A percentile compares a stretch with the other conserved stretches of the same genome.
phyloP scores from a whole-genome alignment of 2,329 filamentous ascomycete genomes.

The Cladosporium sp. region DNA sequence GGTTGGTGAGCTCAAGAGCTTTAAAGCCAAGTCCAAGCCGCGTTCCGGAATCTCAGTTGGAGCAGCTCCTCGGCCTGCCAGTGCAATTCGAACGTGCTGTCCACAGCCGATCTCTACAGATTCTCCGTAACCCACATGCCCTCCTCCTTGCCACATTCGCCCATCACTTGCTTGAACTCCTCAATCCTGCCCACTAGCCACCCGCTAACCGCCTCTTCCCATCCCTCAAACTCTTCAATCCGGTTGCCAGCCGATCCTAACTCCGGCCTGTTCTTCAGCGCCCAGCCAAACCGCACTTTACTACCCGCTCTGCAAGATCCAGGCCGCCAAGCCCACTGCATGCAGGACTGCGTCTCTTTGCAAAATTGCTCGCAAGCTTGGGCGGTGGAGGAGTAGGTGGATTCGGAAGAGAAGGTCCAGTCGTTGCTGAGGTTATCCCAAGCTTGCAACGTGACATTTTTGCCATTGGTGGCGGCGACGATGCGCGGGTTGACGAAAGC shows the following conservation, averaged over 20 bases:
- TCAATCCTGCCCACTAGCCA: slow-evolving; percentile 34
- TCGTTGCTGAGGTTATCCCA: slow-evolving; percentile 36
- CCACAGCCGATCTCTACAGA: neutral
- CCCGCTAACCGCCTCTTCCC: slow-evolving; percentile 24
- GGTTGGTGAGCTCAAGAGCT: too few species aligned
- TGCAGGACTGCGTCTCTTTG: slow-evolving; percentile 27
- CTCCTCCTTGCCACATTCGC: neutral
- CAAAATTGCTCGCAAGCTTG: slow-evolving; percentile 31
- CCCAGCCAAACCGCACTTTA: slow-evolving; percentile 24
- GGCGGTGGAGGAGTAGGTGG: slow-evolving; percentile 18
- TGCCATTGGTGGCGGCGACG: neutral
- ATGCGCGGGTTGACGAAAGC: slow-evolving; percentile 31
- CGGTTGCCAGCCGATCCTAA: slow-evolving; percentile 15
- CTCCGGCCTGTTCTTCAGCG: slow-evolving; percentile 12
- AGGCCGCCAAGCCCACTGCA: slow-evolving; percentile 35
- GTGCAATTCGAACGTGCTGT: too few species aligned
- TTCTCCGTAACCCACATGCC: slow-evolving; percentile 3
- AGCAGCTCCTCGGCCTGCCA: too few species aligned
- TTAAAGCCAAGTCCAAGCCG: too few species aligned
- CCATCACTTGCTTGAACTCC: neutral
- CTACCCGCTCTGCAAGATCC: slow-evolving; percentile 33
- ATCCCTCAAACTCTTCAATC: slow-evolving; percentile 19
- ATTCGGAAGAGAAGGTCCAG: slow-evolving; percentile 17
- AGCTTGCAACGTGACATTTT: slow-evolving; percentile 20
- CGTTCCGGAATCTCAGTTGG: too few species aligned